These are phyloP conservation scores for Ramaria sp. DNA, from an alignment of 768 basidiomycete species.

Conservation along the genomic window DNA sequence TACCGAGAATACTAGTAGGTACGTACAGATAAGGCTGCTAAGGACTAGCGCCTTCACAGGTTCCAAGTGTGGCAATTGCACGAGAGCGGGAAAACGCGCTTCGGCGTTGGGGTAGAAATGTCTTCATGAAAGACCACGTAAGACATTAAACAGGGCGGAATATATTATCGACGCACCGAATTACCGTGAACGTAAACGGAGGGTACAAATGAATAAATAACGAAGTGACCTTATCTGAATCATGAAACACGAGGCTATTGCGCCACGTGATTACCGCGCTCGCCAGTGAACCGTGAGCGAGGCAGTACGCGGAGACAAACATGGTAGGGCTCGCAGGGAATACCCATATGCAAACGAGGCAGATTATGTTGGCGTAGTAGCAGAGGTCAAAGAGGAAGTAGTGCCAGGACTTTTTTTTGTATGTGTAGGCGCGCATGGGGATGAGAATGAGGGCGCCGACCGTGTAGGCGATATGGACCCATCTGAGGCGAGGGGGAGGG, in stretches of 20 bases:
- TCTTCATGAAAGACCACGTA: conserved; percentile 26
- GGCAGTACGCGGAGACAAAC: conserved; percentile 87
- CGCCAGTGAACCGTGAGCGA: conserved; percentile 84
- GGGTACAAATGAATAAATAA: conserved; percentile 93
- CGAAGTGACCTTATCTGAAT: conserved; percentile 91
- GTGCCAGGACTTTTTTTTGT: conserved; percentile 91
- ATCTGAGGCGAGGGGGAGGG: conserved; percentile 32
- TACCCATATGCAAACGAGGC: conserved; percentile 87
- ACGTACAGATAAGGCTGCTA: conserved; percentile 76
- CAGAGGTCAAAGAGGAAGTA: conserved; percentile 92
- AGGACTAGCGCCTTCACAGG: conserved; percentile 66
- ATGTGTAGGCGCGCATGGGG: conserved; percentile 71
- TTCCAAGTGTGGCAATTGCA: conserved; percentile 54
- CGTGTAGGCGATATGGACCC: conserved; percentile 85
- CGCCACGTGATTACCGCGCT: conserved; percentile 98
- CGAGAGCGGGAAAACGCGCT: conserved; percentile 77
- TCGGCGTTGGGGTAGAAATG: conserved; percentile 82
- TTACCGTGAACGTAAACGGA: conserved; percentile 84
- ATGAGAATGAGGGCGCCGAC: conserved; percentile 67
- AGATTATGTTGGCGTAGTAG: conserved; percentile 88
- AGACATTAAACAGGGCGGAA: not conserved
- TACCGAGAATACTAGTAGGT: not conserved
- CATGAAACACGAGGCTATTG: conserved; percentile 97
- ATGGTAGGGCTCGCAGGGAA: conserved; percentile 67
- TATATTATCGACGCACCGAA: conserved; percentile 44